Evolutionary conservation across 257 asterid genomes (phyloP), one percentile per base, ranked within the genome.

Genomic region (Solanum etuberosum): DNA sequence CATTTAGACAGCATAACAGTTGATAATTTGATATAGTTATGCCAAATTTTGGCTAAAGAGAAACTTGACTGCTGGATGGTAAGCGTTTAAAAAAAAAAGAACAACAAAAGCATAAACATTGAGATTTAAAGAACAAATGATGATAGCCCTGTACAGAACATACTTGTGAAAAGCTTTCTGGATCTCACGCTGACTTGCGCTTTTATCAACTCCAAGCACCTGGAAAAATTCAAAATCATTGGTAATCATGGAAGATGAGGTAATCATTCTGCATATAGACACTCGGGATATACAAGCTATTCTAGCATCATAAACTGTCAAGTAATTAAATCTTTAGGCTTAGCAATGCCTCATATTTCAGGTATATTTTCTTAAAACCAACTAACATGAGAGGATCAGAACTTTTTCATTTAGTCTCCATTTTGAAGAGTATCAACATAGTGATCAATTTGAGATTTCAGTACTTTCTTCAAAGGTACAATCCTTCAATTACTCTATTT

Each of bases 111-210:
- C 21, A 18, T 38, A 48, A 68, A 6, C 23, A 13, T 12, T 38
- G 23, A 76, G 57, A 23, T 23, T 38, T 23, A 38, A 23, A 85
- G 78, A 25, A 74, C 38, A 84, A 27, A 48, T 35, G 80, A 83
- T 46, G 72, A 76, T 57, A 31, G 21, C 71, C 31, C 35, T 7
- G 13, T 18, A 34, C 4, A 54, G 51, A 20, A 88, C 97, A 14
- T 94, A 97, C 98, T 95, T 97, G 95, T 97, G 99, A 88, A 97
- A 97, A 85, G 99, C 98, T 80, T 97, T 97, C 51, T 97, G 99
- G 89, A 97, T 95, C 63, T 97, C 99, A 1, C 99, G 95, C 89
- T 95, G 96, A 88, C 93, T 94, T 13, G 98, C 98, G 14, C 85
- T 93, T 84, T 88, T 90, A 86, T 96, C 99, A 67, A 97, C 98